phyloP scores from a whole-genome alignment of 106 monocot genomes.

The Dioscorea alata region DNA sequence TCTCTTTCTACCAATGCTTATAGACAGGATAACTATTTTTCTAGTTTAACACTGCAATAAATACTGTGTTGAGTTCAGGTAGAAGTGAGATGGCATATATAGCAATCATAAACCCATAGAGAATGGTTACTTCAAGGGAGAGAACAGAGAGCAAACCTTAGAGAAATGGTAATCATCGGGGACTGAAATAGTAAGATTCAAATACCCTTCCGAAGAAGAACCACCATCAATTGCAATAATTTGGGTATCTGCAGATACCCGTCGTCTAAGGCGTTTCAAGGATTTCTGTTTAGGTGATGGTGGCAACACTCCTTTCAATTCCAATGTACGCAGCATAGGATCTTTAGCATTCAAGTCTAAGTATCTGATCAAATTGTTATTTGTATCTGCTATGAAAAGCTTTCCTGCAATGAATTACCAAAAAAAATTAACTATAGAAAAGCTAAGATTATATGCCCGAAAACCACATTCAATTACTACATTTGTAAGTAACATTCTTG shows the following conservation, averaged over 20 bases:
- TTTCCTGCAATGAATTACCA: constrained; percentile 54
- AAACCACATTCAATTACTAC: no score
- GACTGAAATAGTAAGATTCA: constrained; percentile 54
- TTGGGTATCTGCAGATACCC: constrained; percentile 54
- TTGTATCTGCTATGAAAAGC: constrained; percentile 91
- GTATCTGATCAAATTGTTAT: constrained; percentile 77
- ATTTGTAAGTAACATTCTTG: no score
- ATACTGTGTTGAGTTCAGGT: not conserved
- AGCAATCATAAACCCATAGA: no score
- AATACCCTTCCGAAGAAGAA: constrained; percentile 55
- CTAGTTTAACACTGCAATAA: no score
- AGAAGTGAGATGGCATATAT: no score
- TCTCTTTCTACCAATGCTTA: no score
- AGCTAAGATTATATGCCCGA: no score
- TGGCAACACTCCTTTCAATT: constrained; percentile 69
- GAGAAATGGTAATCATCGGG: constrained; percentile 91
- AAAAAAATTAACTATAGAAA: not conserved
- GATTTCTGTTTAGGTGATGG: constrained; percentile 57
- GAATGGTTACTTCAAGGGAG: no score
- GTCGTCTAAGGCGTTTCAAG: constrained; percentile 58
- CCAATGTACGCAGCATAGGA: constrained; percentile 51
- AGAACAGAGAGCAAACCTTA: constrained; percentile 44
- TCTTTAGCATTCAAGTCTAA: constrained; percentile 61
- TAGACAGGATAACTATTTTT: no score
- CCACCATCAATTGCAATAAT: constrained; percentile 58